A percentile compares a stretch with the other conserved stretches of the same genome.
Conservation (phyloP, 2,329 filamentous ascomycete species). For the Alternaria ventricosa region DNA sequence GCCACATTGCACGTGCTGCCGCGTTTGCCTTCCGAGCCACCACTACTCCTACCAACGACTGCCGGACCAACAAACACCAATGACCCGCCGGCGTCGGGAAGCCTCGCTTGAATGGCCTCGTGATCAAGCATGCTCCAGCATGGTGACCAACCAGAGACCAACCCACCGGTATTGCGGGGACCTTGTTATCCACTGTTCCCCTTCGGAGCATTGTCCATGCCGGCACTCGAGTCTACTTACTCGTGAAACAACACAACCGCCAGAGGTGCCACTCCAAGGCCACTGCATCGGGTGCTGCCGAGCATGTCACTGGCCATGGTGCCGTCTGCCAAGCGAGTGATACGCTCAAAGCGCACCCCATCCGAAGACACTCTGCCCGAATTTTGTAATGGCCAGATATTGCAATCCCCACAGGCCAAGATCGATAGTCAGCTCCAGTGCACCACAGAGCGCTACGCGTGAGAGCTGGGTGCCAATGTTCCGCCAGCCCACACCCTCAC, state of each 20-base stretch:
- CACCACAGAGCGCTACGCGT: conserved; percentile 42
- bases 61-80: background rate
- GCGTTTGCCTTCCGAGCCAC: background rate
- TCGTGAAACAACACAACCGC: conserved; percentile 10
- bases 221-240: conserved; percentile 9
- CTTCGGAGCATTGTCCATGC: conserved; percentile 8
- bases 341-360: conserved; percentile 43
- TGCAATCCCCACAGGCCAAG: conserved; percentile 44
- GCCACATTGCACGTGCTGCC: conserved; percentile 12
- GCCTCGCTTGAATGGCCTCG: background rate
- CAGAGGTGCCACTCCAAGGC: conserved; percentile 9
- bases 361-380: conserved; percentile 40
- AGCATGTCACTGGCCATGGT: background rate
- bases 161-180: conserved; percentile 5
- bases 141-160: background rate
- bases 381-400: conserved; percentile 35
- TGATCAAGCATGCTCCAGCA: background rate
- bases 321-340: background rate
- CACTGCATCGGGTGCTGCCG: conserved; percentile 16
- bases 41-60: background rate
- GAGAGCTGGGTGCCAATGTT: conserved; percentile 34
- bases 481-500: conserved; percentile 21
- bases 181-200: conserved; percentile 1
- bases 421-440: conserved; percentile 42
- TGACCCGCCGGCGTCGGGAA: background rate